A percentile compares a stretch with the other conserved stretches of the same genome.
These are phyloP conservation scores for Boletus reticuloceps DNA, from an alignment of 768 basidiomycete genomes.

Conservation along the genomic window DNA sequence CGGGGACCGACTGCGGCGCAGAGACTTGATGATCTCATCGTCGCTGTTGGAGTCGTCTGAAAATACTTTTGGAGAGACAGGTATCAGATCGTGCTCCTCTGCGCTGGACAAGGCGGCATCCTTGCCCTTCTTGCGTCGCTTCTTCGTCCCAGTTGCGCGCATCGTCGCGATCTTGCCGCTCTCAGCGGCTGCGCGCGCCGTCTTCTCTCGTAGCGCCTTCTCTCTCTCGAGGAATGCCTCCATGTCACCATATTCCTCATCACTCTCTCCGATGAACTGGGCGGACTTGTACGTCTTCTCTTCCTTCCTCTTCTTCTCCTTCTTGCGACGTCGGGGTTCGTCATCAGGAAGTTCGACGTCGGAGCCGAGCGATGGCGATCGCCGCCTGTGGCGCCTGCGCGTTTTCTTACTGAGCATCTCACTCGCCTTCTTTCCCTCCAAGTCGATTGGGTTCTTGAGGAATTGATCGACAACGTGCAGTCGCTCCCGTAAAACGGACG, in stretches of 20 bases:
- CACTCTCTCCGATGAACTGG: slow-evolving; percentile 90
- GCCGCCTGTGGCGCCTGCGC: slow-evolving; percentile 48
- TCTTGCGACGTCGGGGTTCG: slow-evolving; percentile 34
- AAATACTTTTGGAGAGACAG: slow-evolving; percentile 9
- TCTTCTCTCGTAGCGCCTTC: slow-evolving; percentile 54
- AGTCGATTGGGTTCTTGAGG: slow-evolving; percentile 76
- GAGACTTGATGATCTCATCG: slow-evolving; percentile 20
- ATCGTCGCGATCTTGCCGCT: slow-evolving; percentile 42
- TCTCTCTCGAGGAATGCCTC: slow-evolving; percentile 82
- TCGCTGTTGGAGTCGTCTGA: slow-evolving; percentile 24
- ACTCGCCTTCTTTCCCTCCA: slow-evolving; percentile 72
- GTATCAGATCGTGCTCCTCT: slow-evolving; percentile 25
- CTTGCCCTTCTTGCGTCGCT: slow-evolving; percentile 48
- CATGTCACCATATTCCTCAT: slow-evolving; percentile 78
- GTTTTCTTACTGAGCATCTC: slow-evolving; percentile 68
- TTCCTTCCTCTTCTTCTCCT: slow-evolving; percentile 59
- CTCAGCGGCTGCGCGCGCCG: slow-evolving; percentile 43
- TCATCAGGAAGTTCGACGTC: slow-evolving; percentile 38
- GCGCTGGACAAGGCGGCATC: slow-evolving; percentile 45
- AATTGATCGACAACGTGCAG: slow-evolving; percentile 81
- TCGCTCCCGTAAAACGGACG: slow-evolving; percentile 64
- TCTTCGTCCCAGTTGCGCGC: slow-evolving; percentile 50
- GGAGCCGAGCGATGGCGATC: slow-evolving; percentile 47
- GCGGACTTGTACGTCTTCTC: slow-evolving; percentile 81
- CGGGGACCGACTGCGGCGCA: slow-evolving; percentile 28